These are phyloP conservation scores for Marsdenia floribunda DNA, from an alignment of 257 asterid species.

Conservation along the genomic window DNA sequence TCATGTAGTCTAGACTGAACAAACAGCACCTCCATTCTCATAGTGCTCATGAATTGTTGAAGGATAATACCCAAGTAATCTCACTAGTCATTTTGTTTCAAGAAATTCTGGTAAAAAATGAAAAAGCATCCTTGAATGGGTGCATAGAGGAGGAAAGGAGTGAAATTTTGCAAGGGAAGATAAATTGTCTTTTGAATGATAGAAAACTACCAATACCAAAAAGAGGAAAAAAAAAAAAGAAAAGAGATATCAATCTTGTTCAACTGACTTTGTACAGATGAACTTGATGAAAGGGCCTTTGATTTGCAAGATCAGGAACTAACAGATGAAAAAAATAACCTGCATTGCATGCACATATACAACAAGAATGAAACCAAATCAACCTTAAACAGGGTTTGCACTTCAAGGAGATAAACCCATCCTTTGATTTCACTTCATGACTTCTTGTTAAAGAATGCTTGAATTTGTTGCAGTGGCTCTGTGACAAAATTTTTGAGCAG, in stretches of 20 bases:
- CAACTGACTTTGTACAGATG: too few relatives aligned
- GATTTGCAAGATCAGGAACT: neutral
- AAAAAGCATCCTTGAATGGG: too few relatives aligned
- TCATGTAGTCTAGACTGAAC: neutral
- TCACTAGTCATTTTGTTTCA: neutral
- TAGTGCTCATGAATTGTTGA: neutral
- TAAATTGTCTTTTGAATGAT: neutral
- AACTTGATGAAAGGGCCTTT: neutral
- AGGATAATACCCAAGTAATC: neutral
- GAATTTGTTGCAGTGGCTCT: neutral
- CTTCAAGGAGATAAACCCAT: constrained; percentile 15
- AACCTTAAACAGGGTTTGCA: constrained; percentile 19
- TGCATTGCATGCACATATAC: neutral
- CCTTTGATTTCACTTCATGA: neutral
- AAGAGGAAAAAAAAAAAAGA: neutral
- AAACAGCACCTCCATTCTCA: neutral
- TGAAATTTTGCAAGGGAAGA: neutral
- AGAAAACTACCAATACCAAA: neutral
- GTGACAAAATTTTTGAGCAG: neutral
- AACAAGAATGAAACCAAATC: neutral
- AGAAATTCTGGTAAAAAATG: neutral
- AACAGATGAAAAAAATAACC: neutral
- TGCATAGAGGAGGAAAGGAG: too few relatives aligned
- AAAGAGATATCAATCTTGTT: neutral
- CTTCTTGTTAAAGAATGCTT: neutral